These are phyloP conservation scores for Omphalea diandra DNA, from an alignment of 441 rosid species.

Conservation along the genomic window DNA sequence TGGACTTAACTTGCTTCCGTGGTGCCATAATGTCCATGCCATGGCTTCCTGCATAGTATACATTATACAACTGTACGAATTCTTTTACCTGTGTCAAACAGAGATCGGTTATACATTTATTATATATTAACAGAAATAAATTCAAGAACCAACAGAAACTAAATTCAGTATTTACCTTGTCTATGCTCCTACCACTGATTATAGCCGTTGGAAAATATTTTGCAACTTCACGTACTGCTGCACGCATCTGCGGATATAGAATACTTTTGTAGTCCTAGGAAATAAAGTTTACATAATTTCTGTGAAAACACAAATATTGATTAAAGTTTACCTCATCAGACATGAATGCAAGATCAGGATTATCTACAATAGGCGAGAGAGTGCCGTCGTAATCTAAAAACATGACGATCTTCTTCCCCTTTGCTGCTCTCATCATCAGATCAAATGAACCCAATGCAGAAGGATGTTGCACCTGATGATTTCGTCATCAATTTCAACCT, in stretches of 20 bases:
- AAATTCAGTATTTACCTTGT: conserved; percentile 52
- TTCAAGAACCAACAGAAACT: neutral
- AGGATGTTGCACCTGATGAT: conserved; percentile 74
- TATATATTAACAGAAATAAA: neutral
- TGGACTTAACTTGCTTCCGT: conserved; percentile 43
- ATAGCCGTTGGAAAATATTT: conserved; percentile 88
- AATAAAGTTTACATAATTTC: too few relatives aligned
- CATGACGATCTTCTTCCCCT: conserved; percentile 80
- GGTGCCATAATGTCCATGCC: conserved; percentile 92
- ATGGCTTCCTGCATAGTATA: conserved; percentile 91
- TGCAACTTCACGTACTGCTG: conserved; percentile 61
- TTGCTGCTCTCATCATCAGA: conserved; percentile 58
- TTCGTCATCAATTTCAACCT: too few relatives aligned
- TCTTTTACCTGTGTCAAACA: conserved; percentile 51
- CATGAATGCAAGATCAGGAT: conserved; percentile 89
- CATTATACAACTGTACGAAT: conserved; percentile 70
- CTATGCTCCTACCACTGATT: conserved; percentile 91
- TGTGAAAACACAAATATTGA: too few relatives aligned
- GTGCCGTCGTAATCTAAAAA: conserved; percentile 97
- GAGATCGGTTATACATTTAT: too few relatives aligned
- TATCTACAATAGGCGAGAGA: conserved; percentile 91
- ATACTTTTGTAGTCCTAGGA: too few relatives aligned
- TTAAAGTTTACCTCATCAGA: conserved; percentile 58
- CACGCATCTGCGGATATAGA: conserved; percentile 59
- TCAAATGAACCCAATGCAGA: conserved; percentile 81